These are phyloP conservation scores for Colletotrichum tropicale DNA, from an alignment of 2,329 filamentous ascomycete genomes.

Conservation along the genomic window DNA sequence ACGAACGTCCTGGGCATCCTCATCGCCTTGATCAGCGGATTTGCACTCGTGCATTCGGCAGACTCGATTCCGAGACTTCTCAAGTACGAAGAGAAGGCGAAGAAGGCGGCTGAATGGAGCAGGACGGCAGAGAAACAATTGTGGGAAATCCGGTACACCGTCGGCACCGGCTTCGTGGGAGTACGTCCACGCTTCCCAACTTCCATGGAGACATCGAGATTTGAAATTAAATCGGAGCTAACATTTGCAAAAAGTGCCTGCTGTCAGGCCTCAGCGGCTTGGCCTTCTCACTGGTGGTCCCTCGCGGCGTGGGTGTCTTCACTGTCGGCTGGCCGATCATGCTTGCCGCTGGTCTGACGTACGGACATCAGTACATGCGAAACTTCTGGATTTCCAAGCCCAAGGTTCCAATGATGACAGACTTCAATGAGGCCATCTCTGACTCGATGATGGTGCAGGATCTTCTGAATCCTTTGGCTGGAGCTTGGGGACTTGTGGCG, in stretches of 20 bases:
- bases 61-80: slow-evolving; percentile 30
- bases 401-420: slow-evolving; percentile 31
- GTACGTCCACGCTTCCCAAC: slow-evolving; percentile 9
- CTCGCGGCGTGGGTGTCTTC: slow-evolving; percentile 9
- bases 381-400: slow-evolving; percentile 29
- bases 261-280: slow-evolving; percentile 23
- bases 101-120: slow-evolving; percentile 34
- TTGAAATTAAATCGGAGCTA: neutral
- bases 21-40: slow-evolving; percentile 25
- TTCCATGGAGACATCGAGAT: neutral
- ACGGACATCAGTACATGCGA: slow-evolving; percentile 28
- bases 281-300: slow-evolving; percentile 16
- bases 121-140: slow-evolving; percentile 27
- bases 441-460: slow-evolving; percentile 26
- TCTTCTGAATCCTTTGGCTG: slow-evolving; percentile 15
- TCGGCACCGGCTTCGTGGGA: slow-evolving; percentile 28
- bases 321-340: slow-evolving; percentile 23
- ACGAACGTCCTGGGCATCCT: slow-evolving; percentile 13
- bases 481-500: slow-evolving; percentile 26
- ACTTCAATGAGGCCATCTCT: slow-evolving; percentile 32
- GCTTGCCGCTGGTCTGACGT: slow-evolving; percentile 19
- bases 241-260: slow-evolving; percentile 11
- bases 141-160: slow-evolving; percentile 30
- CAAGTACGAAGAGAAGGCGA: slow-evolving; percentile 30
- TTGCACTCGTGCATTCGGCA: slow-evolving; percentile 24